Percentiles rank a stretch among this genome's conserved stretches.
These are phyloP conservation scores for Camelina laxa DNA, from an alignment of 345 rosid species.

Conservation along the genomic window DNA sequence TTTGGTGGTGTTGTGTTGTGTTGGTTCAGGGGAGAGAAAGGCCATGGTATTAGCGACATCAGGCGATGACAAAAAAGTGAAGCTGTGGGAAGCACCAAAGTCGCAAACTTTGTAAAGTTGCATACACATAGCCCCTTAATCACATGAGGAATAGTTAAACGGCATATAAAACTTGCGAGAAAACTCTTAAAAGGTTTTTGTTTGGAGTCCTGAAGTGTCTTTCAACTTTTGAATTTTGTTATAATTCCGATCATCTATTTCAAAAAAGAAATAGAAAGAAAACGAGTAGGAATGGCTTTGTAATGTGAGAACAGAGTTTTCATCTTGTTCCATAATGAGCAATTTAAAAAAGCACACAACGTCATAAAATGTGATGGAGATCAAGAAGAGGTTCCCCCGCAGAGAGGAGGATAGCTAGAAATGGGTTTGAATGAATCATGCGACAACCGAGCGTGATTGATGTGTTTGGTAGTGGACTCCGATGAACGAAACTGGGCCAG, in stretches of 20 bases:
- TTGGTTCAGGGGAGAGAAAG: constrained; percentile 57
- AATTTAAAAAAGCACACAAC: not conserved
- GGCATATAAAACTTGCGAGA: not conserved
- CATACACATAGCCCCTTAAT: constrained; percentile 10
- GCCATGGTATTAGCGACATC: constrained; percentile 70
- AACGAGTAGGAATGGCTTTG: too few species aligned
- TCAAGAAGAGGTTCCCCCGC: too few species aligned
- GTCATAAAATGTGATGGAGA: not conserved
- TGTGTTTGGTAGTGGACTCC: not conserved
- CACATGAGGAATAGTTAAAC: constrained; percentile 11
- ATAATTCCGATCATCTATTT: too few species aligned
- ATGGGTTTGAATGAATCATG: too few species aligned
- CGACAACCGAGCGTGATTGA: too few species aligned
- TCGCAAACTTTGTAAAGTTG: constrained; percentile 29
- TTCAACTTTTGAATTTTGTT: constrained; percentile 12
- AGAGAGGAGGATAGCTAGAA: too few species aligned
- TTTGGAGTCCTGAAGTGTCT: not conserved
- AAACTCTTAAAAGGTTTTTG: constrained; percentile 3
- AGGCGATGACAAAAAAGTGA: constrained; percentile 87
- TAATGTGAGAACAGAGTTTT: too few species aligned
- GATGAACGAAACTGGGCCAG: constrained; percentile 11
- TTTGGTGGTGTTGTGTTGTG: not conserved
- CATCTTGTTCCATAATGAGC: not conserved
- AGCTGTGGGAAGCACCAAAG: constrained; percentile 83
- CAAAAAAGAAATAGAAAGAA: too few species aligned